These are phyloP conservation scores for Besnoitia besnoiti DNA, from an alignment of 169 alveolate genomes.

Conservation along the genomic window DNA sequence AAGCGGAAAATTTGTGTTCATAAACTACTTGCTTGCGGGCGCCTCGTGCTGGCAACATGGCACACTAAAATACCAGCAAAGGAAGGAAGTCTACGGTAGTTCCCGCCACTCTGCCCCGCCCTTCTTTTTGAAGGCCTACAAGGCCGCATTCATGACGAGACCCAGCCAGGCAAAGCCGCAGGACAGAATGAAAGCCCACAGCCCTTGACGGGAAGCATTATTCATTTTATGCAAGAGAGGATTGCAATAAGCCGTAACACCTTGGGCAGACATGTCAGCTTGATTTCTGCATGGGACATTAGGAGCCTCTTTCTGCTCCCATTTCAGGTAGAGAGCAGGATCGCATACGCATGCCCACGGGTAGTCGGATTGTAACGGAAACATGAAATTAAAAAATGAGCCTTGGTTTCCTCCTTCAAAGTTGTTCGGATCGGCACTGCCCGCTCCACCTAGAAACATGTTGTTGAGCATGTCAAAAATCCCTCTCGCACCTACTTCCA, in stretches of 20 bases:
- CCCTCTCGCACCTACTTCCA: slow-evolving; percentile 12
- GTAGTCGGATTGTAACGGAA: slow-evolving; percentile 60
- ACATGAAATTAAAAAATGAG: slow-evolving; percentile 61
- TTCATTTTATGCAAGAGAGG: slow-evolving; percentile 35
- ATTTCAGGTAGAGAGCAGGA: neutral
- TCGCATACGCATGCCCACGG: slow-evolving; percentile 71
- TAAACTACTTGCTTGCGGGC: too few species aligned
- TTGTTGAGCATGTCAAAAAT: slow-evolving; percentile 30
- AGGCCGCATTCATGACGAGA: too few species aligned
- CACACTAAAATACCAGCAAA: too few species aligned
- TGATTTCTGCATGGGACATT: slow-evolving; percentile 57
- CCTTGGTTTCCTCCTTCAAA: slow-evolving; percentile 70
- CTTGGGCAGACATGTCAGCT: slow-evolving; percentile 59
- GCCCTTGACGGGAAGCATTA: neutral
- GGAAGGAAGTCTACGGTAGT: too few species aligned
- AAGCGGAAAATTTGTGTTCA: too few species aligned
- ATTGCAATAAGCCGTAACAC: slow-evolving; percentile 49
- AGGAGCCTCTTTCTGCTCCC: slow-evolving; percentile 17
- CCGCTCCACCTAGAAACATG: slow-evolving; percentile 47
- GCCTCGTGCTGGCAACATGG: too few species aligned
- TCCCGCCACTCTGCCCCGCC: too few species aligned
- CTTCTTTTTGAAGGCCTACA: too few species aligned
- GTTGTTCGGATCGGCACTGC: slow-evolving; percentile 35
- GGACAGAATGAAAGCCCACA: neutral
- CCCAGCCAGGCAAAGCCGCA: neutral